Base-by-base conservation (phyloP, 1,139 yeast genomes). In the Lizanozyma gosingica region DNA sequence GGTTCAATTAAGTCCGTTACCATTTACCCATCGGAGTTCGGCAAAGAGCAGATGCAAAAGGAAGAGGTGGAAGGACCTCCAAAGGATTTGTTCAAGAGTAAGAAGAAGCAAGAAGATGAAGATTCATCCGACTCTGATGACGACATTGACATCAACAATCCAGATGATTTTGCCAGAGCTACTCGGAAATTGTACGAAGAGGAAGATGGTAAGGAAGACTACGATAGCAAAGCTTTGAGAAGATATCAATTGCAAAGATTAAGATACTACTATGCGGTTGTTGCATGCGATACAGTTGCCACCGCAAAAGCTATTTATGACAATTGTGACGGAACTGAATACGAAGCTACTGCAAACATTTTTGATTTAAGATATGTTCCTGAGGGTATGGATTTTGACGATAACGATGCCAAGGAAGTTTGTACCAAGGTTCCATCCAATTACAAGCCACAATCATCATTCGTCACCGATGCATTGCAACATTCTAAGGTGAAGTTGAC, bases 61-160 rank as follows among this genome's bases (percentile, higher is more conserved):
- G 99, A 94, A 63, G 95, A 88, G 49, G 54, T 75, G 3, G 92
- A 86, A 54, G 99, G 99, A 0, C 99, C 99, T 2, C 90, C 97
- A 45, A 77, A 74, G 51, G 95, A 88, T 35, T 60, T 92, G 17
- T 92, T 92, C 62, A 65, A 67, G 43, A 68, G 62, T 36, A 59
- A 62, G 43, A 64, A 61, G 41, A 57, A 60, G 41, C 50, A 48
- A 1, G 59, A 57, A 33, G 48, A 52, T 3, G 67, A 63, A 15
- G 55, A 59, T 1, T 74, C 67, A 11, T 65, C 69, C 8, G 80
- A 75, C 40, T 65, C 69, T 14, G 75, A 71, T 35, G 62, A 64
- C n/a, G 83, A 77, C 6, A 50, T 68, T 37, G 74, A 69, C 45
- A 57, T 67, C 29, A 59, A 50, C 53, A 71, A 57, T 62, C 64